Conservation (phyloP, 805 yeast genomes). For the Myxozyma neotropica region DNA sequence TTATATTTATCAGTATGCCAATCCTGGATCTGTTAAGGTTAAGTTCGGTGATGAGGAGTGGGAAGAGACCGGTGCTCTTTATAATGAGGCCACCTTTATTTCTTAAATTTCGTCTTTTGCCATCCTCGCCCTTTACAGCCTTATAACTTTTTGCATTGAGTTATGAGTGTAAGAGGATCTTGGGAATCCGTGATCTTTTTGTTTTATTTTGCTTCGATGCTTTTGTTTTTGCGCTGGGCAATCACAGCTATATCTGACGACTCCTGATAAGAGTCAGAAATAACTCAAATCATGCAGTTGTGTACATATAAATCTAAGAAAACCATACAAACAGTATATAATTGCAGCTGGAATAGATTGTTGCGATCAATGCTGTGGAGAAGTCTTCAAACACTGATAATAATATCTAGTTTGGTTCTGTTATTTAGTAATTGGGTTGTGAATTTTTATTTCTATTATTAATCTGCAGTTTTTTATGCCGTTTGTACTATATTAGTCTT, state of each 20-base stretch:
- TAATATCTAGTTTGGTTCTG: neutral
- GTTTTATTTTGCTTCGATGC: neutral
- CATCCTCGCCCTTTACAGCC: neutral
- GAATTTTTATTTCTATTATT: neutral
- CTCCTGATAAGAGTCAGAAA: neutral
- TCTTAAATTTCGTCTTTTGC: conserved; percentile 37
- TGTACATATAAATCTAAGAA: neutral
- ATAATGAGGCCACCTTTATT: conserved; percentile 82
- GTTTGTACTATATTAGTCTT: neutral
- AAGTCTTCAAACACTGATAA: neutral
- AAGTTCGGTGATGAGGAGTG: conserved; percentile 47
- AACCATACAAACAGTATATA: neutral
- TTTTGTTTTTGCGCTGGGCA: neutral
- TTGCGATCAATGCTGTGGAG: too few species aligned
- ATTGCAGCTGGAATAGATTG: neutral
- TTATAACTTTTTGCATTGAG: neutral
- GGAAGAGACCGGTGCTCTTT: conserved; percentile 65
- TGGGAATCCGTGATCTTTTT: neutral
- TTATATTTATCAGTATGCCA: conserved; percentile 89
- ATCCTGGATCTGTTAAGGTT: conserved; percentile 56
- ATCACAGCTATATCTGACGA: neutral
- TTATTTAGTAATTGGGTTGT: neutral
- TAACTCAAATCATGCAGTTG: neutral
- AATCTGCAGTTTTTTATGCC: neutral
- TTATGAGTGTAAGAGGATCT: neutral